Evolutionary conservation across 257 asterid species (phyloP), one percentile per base, ranked within the genome.

Genomic region (Nicotiana tomentosiformis): DNA sequence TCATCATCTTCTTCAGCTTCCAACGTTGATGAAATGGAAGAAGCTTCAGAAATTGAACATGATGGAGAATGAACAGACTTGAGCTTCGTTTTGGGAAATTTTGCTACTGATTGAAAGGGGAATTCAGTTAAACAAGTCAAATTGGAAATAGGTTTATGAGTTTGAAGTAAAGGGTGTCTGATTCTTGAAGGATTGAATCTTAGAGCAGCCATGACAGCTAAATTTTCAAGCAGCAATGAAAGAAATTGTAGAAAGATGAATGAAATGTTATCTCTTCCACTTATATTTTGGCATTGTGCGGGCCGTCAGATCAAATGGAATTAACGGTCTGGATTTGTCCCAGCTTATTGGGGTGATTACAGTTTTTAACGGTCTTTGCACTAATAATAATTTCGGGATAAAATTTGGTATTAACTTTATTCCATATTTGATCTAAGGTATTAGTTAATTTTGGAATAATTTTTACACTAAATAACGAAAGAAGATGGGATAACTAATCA

Each of bases 1-100:
- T 87, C 93, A 0, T 85, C 78, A 0, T 78, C 87, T 33, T 84
- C 69, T 83, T 84, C 88, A 37, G 87, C 86, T 68, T 88, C 90
- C 68, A 90, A 76, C n/a, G 93, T 92, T 15, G 89, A 84, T 76
- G 97, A 90, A 66, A 92, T 88, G 15, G 97, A 89, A 53, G 57
- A 10, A 18, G 94, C 93, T 80, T 85, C 98, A 5, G 98, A 93
- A 69, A 88, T 88, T 18, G 96, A 90, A 61, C 89, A 83, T 4
- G 90, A 82, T 7, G 83, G 89, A 69, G 87, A 85, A 39, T 85
- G 84, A 89, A 68, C 82, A 56, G 77, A 85, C 72, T 82, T 87
- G 72, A 69, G 79, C 67, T 57, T 85, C 62, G 35, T 77, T 62
- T 69, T 70, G 60, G 84, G 83, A 14, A 78, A 76, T 74, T 80